phyloP scores from a whole-genome alignment of 345 rosid genomes.

The Hibiscus trionum region DNA sequence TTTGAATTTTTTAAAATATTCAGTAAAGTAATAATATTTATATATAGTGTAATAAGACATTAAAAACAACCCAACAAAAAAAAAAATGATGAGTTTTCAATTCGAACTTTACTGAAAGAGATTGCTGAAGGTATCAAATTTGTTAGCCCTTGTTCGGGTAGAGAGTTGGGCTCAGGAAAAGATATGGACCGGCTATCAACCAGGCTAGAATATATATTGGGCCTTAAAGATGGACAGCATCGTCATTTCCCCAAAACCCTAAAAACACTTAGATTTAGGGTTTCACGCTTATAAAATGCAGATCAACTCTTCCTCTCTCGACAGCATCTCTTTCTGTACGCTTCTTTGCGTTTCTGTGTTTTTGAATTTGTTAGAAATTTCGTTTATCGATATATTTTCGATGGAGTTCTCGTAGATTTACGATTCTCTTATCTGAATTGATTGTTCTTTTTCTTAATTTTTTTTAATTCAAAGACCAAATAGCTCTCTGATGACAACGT shows the following conservation, averaged over 20 bases:
- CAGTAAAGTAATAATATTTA: no score
- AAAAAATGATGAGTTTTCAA: no score
- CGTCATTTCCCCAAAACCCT: not conserved
- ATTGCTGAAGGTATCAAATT: no score
- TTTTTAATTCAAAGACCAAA: not conserved
- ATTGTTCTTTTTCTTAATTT: not conserved
- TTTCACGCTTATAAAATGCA: not conserved
- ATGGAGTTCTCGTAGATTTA: not conserved
- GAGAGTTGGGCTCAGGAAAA: no score
- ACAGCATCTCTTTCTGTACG: not conserved
- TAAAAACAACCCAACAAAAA: no score
- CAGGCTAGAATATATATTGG: not conserved
- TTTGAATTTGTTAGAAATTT: not conserved
- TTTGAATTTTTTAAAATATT: no score
- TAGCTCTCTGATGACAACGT: not conserved
- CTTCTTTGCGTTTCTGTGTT: not conserved
- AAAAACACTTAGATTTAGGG: not conserved
- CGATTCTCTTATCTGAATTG: not conserved
- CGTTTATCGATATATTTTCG: not conserved
- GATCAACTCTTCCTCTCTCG: not conserved
- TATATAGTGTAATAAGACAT: no score
- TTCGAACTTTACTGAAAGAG: no score
- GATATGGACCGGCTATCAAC: no score
- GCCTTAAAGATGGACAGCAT: not conserved
- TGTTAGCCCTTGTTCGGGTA: no score